phyloP scores from a whole-genome alignment of 768 basidiomycete species.

The Boletus subparvulus region DNA sequence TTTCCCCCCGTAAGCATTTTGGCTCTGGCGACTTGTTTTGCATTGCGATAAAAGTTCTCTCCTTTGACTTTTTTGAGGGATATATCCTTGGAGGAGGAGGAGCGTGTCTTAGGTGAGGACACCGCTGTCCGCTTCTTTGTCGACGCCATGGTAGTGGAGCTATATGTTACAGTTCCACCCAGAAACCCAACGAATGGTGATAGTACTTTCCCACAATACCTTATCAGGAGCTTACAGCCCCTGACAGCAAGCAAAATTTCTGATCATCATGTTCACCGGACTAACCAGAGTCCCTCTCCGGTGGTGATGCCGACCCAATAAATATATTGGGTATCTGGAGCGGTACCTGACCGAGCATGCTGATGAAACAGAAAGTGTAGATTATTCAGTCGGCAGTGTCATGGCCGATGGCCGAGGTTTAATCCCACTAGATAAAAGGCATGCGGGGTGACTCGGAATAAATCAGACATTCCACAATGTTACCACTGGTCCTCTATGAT shows the following conservation, averaged over 20 bases:
- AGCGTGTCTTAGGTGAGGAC: slow-evolving; percentile 36
- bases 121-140: slow-evolving; percentile 30
- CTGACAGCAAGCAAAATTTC: not conserved
- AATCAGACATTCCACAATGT: slow-evolving; percentile 9
- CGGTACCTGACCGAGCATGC: not conserved
- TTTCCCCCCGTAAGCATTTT: slow-evolving; percentile 95
- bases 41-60: slow-evolving; percentile 98
- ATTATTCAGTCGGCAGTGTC: not conserved
- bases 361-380: not conserved
- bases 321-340: no score
- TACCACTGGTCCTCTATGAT: slow-evolving; percentile 37
- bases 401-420: not conserved
- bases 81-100: slow-evolving; percentile 48
- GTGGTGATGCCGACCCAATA: no score
- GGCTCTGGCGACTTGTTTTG: slow-evolving; percentile 76
- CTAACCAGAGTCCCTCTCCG: no score
- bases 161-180: not conserved
- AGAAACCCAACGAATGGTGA: not conserved
- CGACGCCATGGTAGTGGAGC: slow-evolving; percentile 24
- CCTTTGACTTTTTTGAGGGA: slow-evolving; percentile 77
- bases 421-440: slow-evolving; percentile 1
- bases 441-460: not conserved
- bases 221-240: not conserved
- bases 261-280: no score
- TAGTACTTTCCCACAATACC: slow-evolving; percentile 12